Base-by-base conservation (phyloP, 1,284 basidiomycete species). In the Rhodotorula mucilaginosa region DNA sequence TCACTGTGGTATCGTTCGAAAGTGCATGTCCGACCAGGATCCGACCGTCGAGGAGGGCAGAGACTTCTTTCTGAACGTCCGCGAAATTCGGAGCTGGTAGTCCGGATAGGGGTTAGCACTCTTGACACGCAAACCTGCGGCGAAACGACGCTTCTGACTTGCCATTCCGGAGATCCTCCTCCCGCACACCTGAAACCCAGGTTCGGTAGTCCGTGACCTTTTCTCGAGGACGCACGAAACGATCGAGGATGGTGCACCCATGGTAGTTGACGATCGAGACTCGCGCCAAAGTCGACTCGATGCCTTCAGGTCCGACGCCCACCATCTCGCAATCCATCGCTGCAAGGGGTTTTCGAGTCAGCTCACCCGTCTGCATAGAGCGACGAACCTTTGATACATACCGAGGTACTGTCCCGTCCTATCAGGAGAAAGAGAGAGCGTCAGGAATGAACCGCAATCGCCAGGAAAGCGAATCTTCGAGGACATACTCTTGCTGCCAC, bases 291-390 rank as follows among this genome's bases (percentile, higher is more conserved):
- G 89, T 89, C 0, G 90, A 93, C 79, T 97, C 87, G 2, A 86
- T 74, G 16, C 93, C 94, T 47, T 90, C 85, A 15, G 88, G 85
- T 0, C 95, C 94, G 10, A 98, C 88, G 2, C 95, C 95, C 5
- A 99, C 96, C 95, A 99, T 98, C 82, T 99, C 95, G 78, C 95
- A 97, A 81, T 98, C 95, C 58, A 98, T 83, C 0, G 92, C 89
- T 74, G 64, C 29, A n/a, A 3, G 26, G 1, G 39, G 39, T 44
- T 3, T 3, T 3, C 21, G 44, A 6, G 31, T 49, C 26, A 58
- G 59, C 47, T 6, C 23, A 15, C 13, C 13, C 19, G 10, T 3
- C 10, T 26, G n/a, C 4, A 1, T 0, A 6, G 18, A 52, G n/a
- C 0, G 1, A 3, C n/a, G 15, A 8, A 0, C 4, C 0, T 13